These are phyloP conservation scores for Sugiyamaella floridensis DNA, from an alignment of 805 yeast species.

Conservation along the genomic window DNA sequence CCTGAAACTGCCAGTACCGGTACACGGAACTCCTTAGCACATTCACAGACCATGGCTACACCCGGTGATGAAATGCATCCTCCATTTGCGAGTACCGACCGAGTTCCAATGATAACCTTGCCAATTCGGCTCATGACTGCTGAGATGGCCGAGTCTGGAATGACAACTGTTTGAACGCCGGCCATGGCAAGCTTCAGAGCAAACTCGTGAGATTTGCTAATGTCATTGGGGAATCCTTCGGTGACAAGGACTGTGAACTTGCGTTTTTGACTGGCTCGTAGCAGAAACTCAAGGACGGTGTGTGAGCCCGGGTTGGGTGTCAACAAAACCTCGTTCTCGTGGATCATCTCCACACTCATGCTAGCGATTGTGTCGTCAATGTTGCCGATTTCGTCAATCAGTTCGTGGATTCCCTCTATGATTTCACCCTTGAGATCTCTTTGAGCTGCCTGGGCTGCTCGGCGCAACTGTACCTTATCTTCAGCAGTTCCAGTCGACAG, in stretches of 20 bases:
- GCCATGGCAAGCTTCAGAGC: constrained; percentile 75
- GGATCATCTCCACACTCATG: constrained; percentile 88
- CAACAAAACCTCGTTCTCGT: constrained; percentile 61
- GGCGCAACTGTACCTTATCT: constrained; percentile 9
- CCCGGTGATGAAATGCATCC: constrained; percentile 89
- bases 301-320: constrained; percentile 94
- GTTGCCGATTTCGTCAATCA: constrained; percentile 83
- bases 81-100: constrained; percentile 92
- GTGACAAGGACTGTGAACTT: constrained; percentile 83
- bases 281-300: constrained; percentile 79
- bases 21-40: constrained; percentile 92
- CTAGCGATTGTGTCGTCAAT: constrained; percentile 86
- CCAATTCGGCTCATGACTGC: constrained; percentile 98
- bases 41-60: constrained; percentile 85
- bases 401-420: constrained; percentile 86
- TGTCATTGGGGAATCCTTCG: constrained; percentile 86
- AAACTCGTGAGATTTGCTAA: constrained; percentile 67
- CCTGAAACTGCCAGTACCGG: constrained; percentile 97
- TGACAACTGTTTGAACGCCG: constrained; percentile 80
- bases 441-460: constrained; percentile 14
- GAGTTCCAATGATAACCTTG: constrained; percentile 87
- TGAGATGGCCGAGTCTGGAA: constrained; percentile 87
- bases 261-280: constrained; percentile 83
- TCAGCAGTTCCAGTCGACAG: constrained; percentile 18
- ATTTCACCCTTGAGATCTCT: constrained; percentile 73